Evolutionary conservation across 2,329 filamentous ascomycete genomes (phyloP).

Genomic region (Aspergillus neoniger): DNA sequence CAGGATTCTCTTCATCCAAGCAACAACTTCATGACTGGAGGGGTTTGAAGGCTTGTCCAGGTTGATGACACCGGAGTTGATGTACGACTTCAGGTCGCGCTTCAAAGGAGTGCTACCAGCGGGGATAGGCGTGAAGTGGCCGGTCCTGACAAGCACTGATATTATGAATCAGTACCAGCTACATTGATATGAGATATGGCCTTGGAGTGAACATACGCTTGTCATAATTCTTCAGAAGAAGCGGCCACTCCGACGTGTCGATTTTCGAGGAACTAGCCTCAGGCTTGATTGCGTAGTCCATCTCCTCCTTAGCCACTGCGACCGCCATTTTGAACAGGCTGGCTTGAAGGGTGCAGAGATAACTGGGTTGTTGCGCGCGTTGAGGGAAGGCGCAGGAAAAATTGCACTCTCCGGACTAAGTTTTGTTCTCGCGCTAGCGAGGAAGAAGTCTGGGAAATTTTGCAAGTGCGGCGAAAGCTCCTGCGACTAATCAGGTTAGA

Average conservation of each 20-base stretch:
- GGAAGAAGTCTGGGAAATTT: constrained; percentile 31
- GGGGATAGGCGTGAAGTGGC: constrained; percentile 95
- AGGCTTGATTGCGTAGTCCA: constrained; percentile 89
- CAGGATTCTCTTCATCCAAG: constrained; percentile 98
- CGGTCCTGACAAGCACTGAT: constrained; percentile 84
- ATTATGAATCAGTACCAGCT: constrained; percentile 19
- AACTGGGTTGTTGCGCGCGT: constrained; percentile 22
- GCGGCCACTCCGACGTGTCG: constrained; percentile 87
- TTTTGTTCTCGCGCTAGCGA: constrained; percentile 28
- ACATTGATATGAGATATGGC: constrained; percentile 9
- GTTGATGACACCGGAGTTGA: constrained; percentile 97
- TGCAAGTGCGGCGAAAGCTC: constrained; percentile 28
- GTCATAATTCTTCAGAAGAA: constrained; percentile 94
- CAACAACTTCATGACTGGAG: constrained; percentile 97
- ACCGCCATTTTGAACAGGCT: constrained; percentile 36
- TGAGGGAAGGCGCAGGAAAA: constrained; percentile 24
- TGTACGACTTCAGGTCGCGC: constrained; percentile 94
- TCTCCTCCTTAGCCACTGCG: constrained; percentile 61
- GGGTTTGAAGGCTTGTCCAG: constrained; percentile 97
- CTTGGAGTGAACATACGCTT: constrained; percentile 64
- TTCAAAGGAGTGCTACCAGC: constrained; percentile 87
- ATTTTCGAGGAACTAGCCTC: constrained; percentile 75
- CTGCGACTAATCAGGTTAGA: constrained; percentile 26
- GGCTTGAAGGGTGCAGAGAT: constrained; percentile 21
- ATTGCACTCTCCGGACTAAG: constrained; percentile 25